These are phyloP conservation scores for Rutstroemia sydowiana DNA, from an alignment of 2,329 filamentous ascomycete species.

Conservation along the genomic window DNA sequence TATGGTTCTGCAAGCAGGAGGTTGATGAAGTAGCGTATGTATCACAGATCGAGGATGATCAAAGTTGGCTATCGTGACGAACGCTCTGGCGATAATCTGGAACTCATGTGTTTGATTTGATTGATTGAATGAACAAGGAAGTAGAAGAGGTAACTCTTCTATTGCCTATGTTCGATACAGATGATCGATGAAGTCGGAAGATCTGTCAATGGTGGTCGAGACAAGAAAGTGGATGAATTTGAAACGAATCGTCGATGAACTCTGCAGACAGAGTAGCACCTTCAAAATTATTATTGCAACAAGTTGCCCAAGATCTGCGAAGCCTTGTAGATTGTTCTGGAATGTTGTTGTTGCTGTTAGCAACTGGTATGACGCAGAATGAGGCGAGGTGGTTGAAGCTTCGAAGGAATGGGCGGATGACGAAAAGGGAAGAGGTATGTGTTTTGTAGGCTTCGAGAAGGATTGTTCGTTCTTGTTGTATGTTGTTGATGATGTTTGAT, in stretches of 20 bases:
- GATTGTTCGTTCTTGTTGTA: slow-evolving; percentile 18
- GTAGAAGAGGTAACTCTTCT: slow-evolving; percentile 44
- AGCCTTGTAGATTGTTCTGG: slow-evolving; percentile 9
- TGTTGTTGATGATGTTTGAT: slow-evolving; percentile 9
- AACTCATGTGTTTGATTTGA: slow-evolving; percentile 35
- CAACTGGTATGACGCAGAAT: slow-evolving; percentile 21
- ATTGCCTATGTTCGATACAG: slow-evolving; percentile 20
- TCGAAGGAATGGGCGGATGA: slow-evolving; percentile 13
- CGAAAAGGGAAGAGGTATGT: slow-evolving; percentile 1
- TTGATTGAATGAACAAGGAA: slow-evolving; percentile 35
- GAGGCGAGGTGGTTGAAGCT: slow-evolving; percentile 11
- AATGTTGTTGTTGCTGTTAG: slow-evolving; percentile 19
- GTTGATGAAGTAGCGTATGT: slow-evolving; percentile 5
- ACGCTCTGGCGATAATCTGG: slow-evolving; percentile 33
- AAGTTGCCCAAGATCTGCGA: slow-evolving; percentile 7
- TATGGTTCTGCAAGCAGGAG: slow-evolving; percentile 6
- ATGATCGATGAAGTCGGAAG: background rate
- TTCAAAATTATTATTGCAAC: slow-evolving; percentile 7
- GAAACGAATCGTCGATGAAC: too few species aligned
- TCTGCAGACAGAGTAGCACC: too few species aligned
- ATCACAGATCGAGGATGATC: slow-evolving; percentile 17
- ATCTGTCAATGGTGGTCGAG: too few species aligned
- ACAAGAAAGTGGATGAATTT: too few species aligned
- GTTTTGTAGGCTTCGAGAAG: slow-evolving; percentile 15
- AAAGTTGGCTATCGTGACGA: slow-evolving; percentile 32